Conservation (phyloP, 2,329 filamentous ascomycete genomes). For the Sclerotinia subarctica region DNA sequence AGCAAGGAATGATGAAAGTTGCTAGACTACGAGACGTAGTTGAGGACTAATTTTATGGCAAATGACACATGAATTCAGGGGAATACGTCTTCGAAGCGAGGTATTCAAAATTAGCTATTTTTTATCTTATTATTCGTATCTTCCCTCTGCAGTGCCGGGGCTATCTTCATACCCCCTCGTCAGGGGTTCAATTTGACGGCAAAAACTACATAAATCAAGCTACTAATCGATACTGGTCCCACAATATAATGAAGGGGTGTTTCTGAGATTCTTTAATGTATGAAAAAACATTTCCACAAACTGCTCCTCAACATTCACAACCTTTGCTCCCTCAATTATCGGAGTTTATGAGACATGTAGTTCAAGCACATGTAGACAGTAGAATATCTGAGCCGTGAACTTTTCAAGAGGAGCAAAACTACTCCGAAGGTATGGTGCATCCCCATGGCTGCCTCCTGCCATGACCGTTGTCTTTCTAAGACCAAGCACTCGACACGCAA, state of each 20-base stretch:
- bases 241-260: background rate
- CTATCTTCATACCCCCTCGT: background rate
- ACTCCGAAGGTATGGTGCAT: background rate
- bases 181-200: background rate
- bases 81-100: background rate
- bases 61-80: background rate
- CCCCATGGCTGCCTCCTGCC: no score
- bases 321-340: no score
- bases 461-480: background rate
- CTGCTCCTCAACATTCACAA: background rate
- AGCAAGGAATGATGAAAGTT: background rate
- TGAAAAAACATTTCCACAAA: background rate
- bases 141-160: no score
- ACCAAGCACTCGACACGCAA: background rate
- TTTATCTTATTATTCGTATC: background rate
- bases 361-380: background rate
- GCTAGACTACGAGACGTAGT: no score
- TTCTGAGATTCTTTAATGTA: background rate
- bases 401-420: background rate
- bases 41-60: no score
- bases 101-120: no score
- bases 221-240: background rate
- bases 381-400: background rate
- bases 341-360: background rate
- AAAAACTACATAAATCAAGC: background rate